phyloP scores from a whole-genome alignment of 495 filamentous ascomycete species.

The Aspergillus indologenus region DNA sequence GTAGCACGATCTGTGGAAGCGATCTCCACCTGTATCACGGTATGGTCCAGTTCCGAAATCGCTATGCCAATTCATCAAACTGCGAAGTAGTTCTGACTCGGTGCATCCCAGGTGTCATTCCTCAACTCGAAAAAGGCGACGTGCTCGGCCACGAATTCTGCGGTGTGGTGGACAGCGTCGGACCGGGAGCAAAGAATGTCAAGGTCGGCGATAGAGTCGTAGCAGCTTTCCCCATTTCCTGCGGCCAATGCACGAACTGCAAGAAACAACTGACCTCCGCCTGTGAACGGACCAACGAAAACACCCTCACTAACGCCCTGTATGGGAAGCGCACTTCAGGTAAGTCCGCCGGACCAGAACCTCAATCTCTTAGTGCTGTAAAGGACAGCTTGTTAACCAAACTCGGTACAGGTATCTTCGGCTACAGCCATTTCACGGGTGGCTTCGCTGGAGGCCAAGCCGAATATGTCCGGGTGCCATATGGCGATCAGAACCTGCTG shows the following conservation, averaged over 20 bases:
- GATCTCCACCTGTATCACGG: constrained; percentile 82
- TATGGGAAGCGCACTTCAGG: constrained; percentile 72
- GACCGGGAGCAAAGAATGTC: constrained; percentile 54
- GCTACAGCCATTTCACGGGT: constrained; percentile 67
- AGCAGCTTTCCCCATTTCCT: constrained; percentile 80
- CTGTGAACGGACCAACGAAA: constrained; percentile 77
- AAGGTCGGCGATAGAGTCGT: constrained; percentile 76
- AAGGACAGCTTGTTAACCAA: constrained; percentile 1
- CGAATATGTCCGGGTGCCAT: constrained; percentile 81
- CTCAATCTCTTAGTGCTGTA: background rate
- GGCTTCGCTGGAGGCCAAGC: constrained; percentile 89
- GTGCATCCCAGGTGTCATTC: constrained; percentile 45
- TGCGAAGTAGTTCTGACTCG: background rate
- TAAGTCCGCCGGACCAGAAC: constrained; percentile 29
- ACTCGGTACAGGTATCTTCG: constrained; percentile 41
- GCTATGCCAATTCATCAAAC: background rate
- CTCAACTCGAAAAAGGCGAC: constrained; percentile 77
- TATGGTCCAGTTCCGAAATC: constrained; percentile 6
- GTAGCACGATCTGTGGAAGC: constrained; percentile 80
- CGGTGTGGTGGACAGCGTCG: constrained; percentile 72
- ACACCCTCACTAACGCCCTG: constrained; percentile 65
- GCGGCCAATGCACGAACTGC: constrained; percentile 70
- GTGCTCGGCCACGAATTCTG: constrained; percentile 91
- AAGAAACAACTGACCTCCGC: constrained; percentile 68
- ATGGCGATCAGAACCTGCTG: constrained; percentile 79